Evolutionary conservation across 2,329 filamentous ascomycete species (phyloP).

Genomic region (Aspergillus cejpii): DNA sequence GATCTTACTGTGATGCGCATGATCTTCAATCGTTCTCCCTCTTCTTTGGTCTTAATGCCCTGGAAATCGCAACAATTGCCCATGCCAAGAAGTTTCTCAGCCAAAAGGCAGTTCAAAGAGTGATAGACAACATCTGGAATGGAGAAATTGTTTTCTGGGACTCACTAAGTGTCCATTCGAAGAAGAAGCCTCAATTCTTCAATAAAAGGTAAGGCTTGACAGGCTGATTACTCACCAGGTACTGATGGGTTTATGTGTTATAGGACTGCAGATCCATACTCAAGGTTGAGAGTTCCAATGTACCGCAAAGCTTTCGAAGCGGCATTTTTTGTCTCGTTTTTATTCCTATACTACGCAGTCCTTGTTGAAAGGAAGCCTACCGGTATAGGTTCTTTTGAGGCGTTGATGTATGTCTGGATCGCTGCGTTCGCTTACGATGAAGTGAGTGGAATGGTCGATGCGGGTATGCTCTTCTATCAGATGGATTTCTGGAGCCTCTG

Average conservation of each 20-base stretch:
- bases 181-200: slow-evolving; percentile 71
- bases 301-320: slow-evolving; percentile 83
- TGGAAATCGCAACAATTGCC: slow-evolving; percentile 78
- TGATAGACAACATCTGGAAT: slow-evolving; percentile 77
- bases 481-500: slow-evolving; percentile 76
- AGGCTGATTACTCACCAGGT: slow-evolving; percentile 1
- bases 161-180: slow-evolving; percentile 62
- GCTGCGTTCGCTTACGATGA: slow-evolving; percentile 83
- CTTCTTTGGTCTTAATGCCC: slow-evolving; percentile 73
- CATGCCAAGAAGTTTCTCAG: slow-evolving; percentile 78
- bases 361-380: slow-evolving; percentile 64
- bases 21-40: slow-evolving; percentile 58
- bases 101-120: slow-evolving; percentile 72
- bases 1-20: slow-evolving; percentile 43
- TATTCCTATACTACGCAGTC: slow-evolving; percentile 80
- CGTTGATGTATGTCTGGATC: slow-evolving; percentile 77
- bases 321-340: slow-evolving; percentile 68
- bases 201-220: slow-evolving; percentile 45
- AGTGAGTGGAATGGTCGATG: slow-evolving; percentile 75
- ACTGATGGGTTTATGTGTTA: slow-evolving; percentile 18
- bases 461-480: slow-evolving; percentile 77
- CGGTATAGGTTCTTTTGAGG: slow-evolving; percentile 61
- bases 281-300: slow-evolving; percentile 68
- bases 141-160: slow-evolving; percentile 87
- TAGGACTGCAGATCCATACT: slow-evolving; percentile 63